Evolutionary conservation across 495 filamentous ascomycete genomes (phyloP).

Genomic region (Antarctomyces pellizariae): DNA sequence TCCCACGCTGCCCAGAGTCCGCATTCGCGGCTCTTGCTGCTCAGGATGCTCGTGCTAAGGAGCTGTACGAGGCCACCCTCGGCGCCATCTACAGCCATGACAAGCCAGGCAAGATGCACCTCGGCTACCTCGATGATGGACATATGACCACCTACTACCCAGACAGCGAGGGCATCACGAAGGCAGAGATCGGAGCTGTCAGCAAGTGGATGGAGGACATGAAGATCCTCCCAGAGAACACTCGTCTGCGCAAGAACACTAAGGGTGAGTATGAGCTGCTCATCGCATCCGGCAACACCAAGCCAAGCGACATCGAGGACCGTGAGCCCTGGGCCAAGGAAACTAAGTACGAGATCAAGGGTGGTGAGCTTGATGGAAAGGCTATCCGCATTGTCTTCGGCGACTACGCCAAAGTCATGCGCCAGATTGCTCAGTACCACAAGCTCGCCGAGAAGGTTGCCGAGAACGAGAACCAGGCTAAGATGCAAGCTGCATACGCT

Average conservation of each 20-base stretch:
- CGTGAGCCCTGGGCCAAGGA: conserved; percentile 34
- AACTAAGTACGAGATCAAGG: conserved; percentile 38
- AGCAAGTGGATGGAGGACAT: conserved; percentile 53
- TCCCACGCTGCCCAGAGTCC: conserved; percentile 48
- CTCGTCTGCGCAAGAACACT: conserved; percentile 51
- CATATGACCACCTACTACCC: conserved; percentile 91
- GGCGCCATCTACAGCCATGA: conserved; percentile 54
- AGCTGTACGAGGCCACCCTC: conserved; percentile 39
- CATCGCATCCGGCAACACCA: conserved; percentile 48
- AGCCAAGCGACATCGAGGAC: no score
- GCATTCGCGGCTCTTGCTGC: conserved; percentile 50
- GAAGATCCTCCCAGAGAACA: conserved; percentile 61
- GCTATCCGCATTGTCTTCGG: conserved; percentile 46
- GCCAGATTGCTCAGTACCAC: conserved; percentile 44
- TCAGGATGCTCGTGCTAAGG: conserved; percentile 30
- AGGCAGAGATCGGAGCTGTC: conserved; percentile 56
- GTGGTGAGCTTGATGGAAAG: conserved; percentile 40
- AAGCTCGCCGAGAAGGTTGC: conserved; percentile 52
- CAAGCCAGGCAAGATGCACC: conserved; percentile 46
- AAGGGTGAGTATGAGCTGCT: conserved; percentile 56
- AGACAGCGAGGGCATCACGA: conserved; percentile 60
- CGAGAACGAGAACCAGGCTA: conserved; percentile 63
- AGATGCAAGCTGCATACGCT: conserved; percentile 65
- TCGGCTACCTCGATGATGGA: conserved; percentile 62
- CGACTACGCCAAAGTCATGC: conserved; percentile 62